A percentile compares a stretch with the other conserved stretches of the same genome.
These are phyloP conservation scores for Dioscorea alata DNA, from an alignment of 106 monocot genomes.

Conservation along the genomic window DNA sequence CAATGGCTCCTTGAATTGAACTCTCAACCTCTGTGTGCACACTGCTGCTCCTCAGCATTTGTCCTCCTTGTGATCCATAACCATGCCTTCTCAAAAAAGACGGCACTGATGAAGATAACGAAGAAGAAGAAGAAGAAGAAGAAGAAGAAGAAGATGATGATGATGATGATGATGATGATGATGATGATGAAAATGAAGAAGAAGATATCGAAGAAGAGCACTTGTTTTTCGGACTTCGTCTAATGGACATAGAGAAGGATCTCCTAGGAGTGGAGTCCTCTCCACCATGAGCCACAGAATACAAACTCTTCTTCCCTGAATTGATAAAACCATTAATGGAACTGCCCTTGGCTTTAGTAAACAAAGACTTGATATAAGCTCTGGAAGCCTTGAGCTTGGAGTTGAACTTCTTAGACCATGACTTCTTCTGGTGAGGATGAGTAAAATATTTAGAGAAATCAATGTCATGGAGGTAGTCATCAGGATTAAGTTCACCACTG, in stretches of 20 bases:
- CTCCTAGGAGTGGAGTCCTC: slow-evolving; percentile 28
- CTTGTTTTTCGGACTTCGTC: slow-evolving; percentile 11
- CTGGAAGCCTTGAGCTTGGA: slow-evolving; percentile 62
- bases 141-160: slow-evolving; percentile 37
- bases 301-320: no score
- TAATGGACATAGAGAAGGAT: slow-evolving; percentile 55
- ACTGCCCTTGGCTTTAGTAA: slow-evolving; percentile 20
- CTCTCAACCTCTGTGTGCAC: slow-evolving; percentile 66
- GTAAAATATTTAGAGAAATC: slow-evolving; percentile 5
- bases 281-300: slow-evolving; percentile 8
- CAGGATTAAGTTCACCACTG: slow-evolving; percentile 52
- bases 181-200: slow-evolving; percentile 18
- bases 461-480: slow-evolving; percentile 38
- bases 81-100: slow-evolving; percentile 34
- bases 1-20: slow-evolving; percentile 78
- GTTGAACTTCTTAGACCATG: slow-evolving; percentile 62
- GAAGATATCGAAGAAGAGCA: slow-evolving; percentile 26
- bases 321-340: no score
- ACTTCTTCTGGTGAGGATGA: slow-evolving; percentile 24
- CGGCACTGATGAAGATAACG: slow-evolving; percentile 40
- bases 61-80: neutral
- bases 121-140: slow-evolving; percentile 19
- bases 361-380: slow-evolving; percentile 68
- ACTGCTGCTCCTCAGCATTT: slow-evolving; percentile 55
- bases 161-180: slow-evolving; percentile 50